Base-by-base conservation (phyloP, 23 red algal species). In the Gracilaria vermiculophylla region DNA sequence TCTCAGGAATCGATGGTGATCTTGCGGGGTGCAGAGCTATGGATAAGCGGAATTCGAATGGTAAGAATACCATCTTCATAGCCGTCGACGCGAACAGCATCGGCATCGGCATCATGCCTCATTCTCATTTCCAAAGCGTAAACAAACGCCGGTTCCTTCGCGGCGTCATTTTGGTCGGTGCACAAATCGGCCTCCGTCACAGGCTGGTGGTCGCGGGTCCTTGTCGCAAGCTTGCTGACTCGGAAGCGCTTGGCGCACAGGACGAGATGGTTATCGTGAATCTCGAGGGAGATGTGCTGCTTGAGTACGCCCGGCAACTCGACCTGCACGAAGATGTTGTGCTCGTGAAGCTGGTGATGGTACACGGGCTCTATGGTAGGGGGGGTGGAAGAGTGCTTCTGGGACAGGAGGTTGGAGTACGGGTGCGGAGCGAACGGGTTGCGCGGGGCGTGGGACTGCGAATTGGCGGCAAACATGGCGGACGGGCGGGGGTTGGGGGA, bases 261-360 rank as follows among this genome's bases (percentile, higher is more conserved):
- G 24, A 48, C 42, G 40, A 73, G 67, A 47, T 73, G 67, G 24
- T 47, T 24, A 20, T 48, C 37, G n/a, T 25, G 40, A 48, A 73
- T 73, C n/a, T 73, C 67, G 19, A 73, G 9, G 12, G 67, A 73
- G 67, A 73, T 73, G 19, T 73, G 7, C 9, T 73, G 39, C 67
- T 73, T 73, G 36, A 48, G 39, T 2, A 73, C 67, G 67, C 67
- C 67, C 19, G 67, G 67, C 42, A 73, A n/a, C 40, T 73, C 67
- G 7, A 73, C 40, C 67, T 73, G 67, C 37, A 73, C 39, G 67
- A 12, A 73, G 67, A 48, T 29, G 67, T 29, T 47, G 67, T 47
- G 2, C 39, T 47, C 28, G 40, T 47, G 12, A 20, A 9, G 1
- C 67, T 73, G 39, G 40, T 73, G 42, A 20, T 45, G 42, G 42